A percentile compares a stretch with the other conserved stretches of the same genome.
Evolutionary conservation across 768 basidiomycete genomes (phyloP).

Genomic region (Podaxis sp.): DNA sequence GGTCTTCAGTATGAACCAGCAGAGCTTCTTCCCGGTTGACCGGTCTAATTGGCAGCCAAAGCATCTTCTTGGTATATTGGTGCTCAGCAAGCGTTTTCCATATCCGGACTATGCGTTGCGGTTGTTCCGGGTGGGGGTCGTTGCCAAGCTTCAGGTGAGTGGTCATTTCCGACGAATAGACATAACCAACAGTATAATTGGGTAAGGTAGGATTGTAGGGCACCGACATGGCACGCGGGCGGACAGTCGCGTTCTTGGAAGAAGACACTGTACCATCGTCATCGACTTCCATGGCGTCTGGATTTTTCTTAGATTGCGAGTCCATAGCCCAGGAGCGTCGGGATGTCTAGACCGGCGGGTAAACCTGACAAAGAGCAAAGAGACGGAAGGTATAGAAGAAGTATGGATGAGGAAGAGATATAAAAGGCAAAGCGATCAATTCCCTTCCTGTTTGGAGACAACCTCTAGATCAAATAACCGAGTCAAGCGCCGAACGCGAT

Average conservation of each 20-base stretch:
- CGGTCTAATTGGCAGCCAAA: conserved; percentile 70
- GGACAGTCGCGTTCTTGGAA: neutral
- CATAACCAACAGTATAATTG: conserved; percentile 69
- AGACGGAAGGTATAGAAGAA: neutral
- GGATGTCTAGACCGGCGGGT: neutral
- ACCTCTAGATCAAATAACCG: conserved; percentile 14
- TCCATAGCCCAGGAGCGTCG: conserved; percentile 2
- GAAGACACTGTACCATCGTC: neutral
- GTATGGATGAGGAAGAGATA: conserved; percentile 2
- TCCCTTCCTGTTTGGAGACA: conserved; percentile 10
- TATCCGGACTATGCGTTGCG: conserved; percentile 82
- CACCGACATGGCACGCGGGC: conserved; percentile 44
- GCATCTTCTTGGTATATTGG: conserved; percentile 70
- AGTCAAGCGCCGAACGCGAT: neutral
- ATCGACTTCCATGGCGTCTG: conserved; percentile 20
- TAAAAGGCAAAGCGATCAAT: conserved; percentile 15
- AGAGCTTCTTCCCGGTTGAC: conserved; percentile 78
- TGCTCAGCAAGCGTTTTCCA: conserved; percentile 61
- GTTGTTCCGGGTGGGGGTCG: conserved; percentile 58
- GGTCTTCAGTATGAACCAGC: conserved; percentile 87
- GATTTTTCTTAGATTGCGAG: neutral
- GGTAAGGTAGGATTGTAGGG: conserved; percentile 32
- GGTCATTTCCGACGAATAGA: conserved; percentile 88
- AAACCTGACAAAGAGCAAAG: neutral
- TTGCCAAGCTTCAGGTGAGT: conserved; percentile 64